Base-by-base conservation (phyloP, 768 basidiomycete species). In the Jaapia argillacea region DNA sequence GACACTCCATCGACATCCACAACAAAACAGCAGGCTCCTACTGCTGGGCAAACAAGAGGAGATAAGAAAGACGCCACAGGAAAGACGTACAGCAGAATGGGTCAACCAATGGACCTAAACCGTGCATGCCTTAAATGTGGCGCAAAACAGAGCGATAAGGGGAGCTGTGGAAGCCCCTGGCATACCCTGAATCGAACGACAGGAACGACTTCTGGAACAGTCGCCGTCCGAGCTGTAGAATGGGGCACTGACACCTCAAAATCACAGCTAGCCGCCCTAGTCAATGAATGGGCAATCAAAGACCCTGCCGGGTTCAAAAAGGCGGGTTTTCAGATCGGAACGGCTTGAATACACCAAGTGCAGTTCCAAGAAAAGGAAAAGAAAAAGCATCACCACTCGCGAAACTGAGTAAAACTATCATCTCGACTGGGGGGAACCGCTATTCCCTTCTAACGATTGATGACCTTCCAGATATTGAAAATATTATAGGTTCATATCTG, bases 81-180 rank as follows among this genome's bases (percentile, higher is more conserved):
- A 2, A 36, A 41, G 5, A 48, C 45, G 3, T 53, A 35, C 5
- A 23, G 41, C 2, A 48, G 53, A 3, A 44, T 41, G 4, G 53
- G 53, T 4, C 45, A 52, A 31, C 48, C 46, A 10, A 54, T 52
- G 51, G 53, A 54, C 18, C 6, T 54, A 1, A 44, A 48, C 27
- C 33, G 35, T 5, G 40, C 43, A 10, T 39, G 45, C 40, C 2
- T 22, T 5, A 40, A 46, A 16, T 40, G 46, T 6, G 23, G 25
- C 6, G 41, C 31, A 5, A 50, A 46, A 25, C 42, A 47, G 12
- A 43, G 27, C n/a, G 42, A 47, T 2, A 36, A 13, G 14, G 43
- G 41, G 13, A 26, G 46, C 4, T 54, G 48, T 43, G 23, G 40
- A 0, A 31, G 41, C 2, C n/a, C 36, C 4, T 52, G 51, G 46